phyloP scores from a whole-genome alignment of 345 rosid genomes.

The Salix arbutifolia region DNA sequence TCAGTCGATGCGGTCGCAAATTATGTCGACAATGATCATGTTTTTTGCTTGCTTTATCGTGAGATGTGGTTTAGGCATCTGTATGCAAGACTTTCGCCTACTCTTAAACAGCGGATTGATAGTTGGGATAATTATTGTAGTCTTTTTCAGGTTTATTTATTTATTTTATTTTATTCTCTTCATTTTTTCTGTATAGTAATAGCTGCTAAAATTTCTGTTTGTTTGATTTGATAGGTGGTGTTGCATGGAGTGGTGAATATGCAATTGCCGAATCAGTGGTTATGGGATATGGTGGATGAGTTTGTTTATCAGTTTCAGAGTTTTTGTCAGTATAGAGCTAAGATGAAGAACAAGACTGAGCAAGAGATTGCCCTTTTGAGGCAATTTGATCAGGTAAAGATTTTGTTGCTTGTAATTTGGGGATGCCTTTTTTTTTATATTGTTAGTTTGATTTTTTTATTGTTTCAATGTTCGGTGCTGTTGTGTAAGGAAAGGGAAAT shows the following conservation, averaged over 20 bases:
- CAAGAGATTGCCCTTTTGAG: constrained; percentile 76
- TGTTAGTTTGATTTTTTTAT: neutral
- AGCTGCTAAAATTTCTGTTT: neutral
- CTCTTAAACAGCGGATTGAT: constrained; percentile 88
- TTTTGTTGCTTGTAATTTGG: neutral
- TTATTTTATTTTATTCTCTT: neutral
- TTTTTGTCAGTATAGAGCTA: constrained; percentile 92
- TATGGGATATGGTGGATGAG: constrained; percentile 99
- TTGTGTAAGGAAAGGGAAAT: neutral
- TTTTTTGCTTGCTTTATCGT: constrained; percentile 86
- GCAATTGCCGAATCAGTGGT: constrained; percentile 97
- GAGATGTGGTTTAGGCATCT: constrained; percentile 99
- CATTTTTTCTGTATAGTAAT: neutral
- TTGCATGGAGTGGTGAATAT: constrained; percentile 92
- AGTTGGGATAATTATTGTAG: constrained; percentile 95
- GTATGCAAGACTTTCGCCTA: constrained; percentile 87
- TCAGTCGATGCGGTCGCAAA: constrained; percentile 83
- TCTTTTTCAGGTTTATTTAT: constrained; percentile 55
- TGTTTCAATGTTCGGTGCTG: neutral
- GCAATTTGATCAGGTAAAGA: constrained; percentile 67
- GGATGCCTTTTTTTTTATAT: neutral
- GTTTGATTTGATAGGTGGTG: constrained; percentile 43
- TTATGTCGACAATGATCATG: constrained; percentile 86
- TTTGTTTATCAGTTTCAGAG: constrained; percentile 97
- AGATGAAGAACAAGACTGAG: constrained; percentile 89